Percentiles rank a stretch among this genome's conserved stretches.
phyloP scores from a whole-genome alignment of 2,329 filamentous ascomycete genomes.

The Colletotrichum cuscutae region DNA sequence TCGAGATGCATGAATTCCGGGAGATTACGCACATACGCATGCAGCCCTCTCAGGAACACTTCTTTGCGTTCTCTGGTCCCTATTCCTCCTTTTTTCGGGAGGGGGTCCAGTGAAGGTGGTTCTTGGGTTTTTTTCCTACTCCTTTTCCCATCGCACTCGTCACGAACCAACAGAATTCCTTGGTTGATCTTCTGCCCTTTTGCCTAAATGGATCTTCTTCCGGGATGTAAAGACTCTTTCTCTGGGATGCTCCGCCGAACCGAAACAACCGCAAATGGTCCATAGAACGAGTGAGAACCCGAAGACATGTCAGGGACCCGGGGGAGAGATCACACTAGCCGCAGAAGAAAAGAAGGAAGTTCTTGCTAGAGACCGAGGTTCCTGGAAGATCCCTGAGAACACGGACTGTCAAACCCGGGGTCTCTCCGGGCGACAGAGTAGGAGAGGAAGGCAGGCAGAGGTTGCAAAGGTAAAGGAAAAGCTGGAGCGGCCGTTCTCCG shows the following conservation, averaged over 20 bases:
- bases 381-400: constrained; percentile 1
- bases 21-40: constrained; percentile 29
- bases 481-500: background rate
- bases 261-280: constrained; percentile 24
- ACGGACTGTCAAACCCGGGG: background rate
- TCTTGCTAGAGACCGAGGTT: background rate
- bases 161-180: background rate
- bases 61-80: background rate
- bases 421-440: background rate
- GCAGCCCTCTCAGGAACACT: background rate
- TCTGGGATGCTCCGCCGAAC: constrained; percentile 22
- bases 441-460: background rate
- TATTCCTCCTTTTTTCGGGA: background rate
- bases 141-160: background rate
- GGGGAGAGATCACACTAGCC: background rate
- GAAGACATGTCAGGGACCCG: background rate
- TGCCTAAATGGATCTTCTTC: constrained; percentile 15
- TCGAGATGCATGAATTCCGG: constrained; percentile 33
- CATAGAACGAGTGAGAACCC: background rate
- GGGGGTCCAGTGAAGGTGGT: too few relatives aligned
- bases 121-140: background rate
- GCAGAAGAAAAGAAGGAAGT: background rate
- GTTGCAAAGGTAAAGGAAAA: background rate
- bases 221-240: constrained; percentile 6
- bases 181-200: background rate